Conservation (phyloP, 1,284 basidiomycete genomes). For the Malassezia sp. region DNA sequence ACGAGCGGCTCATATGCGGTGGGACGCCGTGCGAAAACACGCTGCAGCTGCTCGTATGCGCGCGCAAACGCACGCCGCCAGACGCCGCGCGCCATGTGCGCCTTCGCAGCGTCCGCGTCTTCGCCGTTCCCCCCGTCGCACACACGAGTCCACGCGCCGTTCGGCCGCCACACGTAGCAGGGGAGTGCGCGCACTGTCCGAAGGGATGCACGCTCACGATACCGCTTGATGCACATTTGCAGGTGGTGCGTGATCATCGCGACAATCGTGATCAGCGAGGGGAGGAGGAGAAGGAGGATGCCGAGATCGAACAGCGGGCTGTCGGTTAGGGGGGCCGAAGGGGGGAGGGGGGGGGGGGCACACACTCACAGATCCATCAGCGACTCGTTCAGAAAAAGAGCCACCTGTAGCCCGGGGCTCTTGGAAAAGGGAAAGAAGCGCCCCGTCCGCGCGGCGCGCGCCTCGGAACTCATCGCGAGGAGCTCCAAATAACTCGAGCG, state of each 20-base stretch:
- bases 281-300: slow-evolving; percentile 37
- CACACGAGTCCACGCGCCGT: slow-evolving; percentile 5
- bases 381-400: slow-evolving; percentile 34
- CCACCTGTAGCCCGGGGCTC: slow-evolving; percentile 28
- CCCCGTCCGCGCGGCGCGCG: slow-evolving; percentile 9
- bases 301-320: slow-evolving; percentile 36
- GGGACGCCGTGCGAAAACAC: too few species aligned
- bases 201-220: slow-evolving; percentile 40
- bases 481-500: slow-evolving; percentile 41
- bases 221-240: slow-evolving; percentile 27
- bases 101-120: too few species aligned
- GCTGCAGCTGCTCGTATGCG: too few species aligned
- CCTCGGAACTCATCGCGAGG: slow-evolving; percentile 25
- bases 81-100: too few species aligned
- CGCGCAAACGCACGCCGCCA: too few species aligned
- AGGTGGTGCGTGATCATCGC: slow-evolving; percentile 38
- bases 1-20: too few species aligned
- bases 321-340: too few species aligned
- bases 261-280: slow-evolving; percentile 38
- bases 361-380: slow-evolving; percentile 30
- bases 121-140: too few species aligned
- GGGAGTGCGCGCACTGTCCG: slow-evolving; percentile 34
- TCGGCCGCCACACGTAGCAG: slow-evolving; percentile 31
- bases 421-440: background rate
- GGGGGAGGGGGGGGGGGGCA: too few species aligned